These are phyloP conservation scores for Phylloboletellus chloephorus DNA, from an alignment of 1,284 basidiomycete species.

Conservation along the genomic window DNA sequence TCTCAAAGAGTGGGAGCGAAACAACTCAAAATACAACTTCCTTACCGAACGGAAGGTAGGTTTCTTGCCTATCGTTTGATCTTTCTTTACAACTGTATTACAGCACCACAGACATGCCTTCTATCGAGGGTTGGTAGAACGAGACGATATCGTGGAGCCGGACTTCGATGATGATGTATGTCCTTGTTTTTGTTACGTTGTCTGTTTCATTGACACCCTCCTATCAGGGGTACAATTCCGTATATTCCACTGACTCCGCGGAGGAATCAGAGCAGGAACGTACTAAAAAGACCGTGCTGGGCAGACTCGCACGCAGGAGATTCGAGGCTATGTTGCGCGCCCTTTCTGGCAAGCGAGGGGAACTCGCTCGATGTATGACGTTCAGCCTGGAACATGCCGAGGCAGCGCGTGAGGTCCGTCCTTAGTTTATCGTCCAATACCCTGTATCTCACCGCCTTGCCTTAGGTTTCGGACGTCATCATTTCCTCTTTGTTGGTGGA, in stretches of 20 bases:
- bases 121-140: slow-evolving; percentile 72
- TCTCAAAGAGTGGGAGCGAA: slow-evolving; percentile 70
- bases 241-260: slow-evolving; percentile 92
- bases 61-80: slow-evolving; percentile 5
- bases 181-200: slow-evolving; percentile 10
- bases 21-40: slow-evolving; percentile 82
- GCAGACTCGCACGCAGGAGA: slow-evolving; percentile 70
- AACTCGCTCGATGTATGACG: slow-evolving; percentile 91
- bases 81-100: slow-evolving; percentile 13
- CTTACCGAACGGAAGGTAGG: slow-evolving; percentile 64
- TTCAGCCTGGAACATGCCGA: slow-evolving; percentile 95
- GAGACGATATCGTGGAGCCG: slow-evolving; percentile 51
- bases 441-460: slow-evolving; percentile 10
- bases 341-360: slow-evolving; percentile 80
- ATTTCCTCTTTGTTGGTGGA: slow-evolving; percentile 80
- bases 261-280: slow-evolving; percentile 90
- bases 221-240: slow-evolving; percentile 77
- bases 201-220: slow-evolving; percentile 4
- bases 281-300: slow-evolving; percentile 67
- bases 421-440: background rate
- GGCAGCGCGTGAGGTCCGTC: slow-evolving; percentile 78
- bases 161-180: slow-evolving; percentile 84
- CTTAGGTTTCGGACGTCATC: slow-evolving; percentile 81
- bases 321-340: slow-evolving; percentile 89
- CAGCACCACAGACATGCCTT: slow-evolving; percentile 80